Evolutionary conservation across 768 basidiomycete species (phyloP), one percentile per base, ranked within the genome.

Genomic region (Mycena vulgaris): DNA sequence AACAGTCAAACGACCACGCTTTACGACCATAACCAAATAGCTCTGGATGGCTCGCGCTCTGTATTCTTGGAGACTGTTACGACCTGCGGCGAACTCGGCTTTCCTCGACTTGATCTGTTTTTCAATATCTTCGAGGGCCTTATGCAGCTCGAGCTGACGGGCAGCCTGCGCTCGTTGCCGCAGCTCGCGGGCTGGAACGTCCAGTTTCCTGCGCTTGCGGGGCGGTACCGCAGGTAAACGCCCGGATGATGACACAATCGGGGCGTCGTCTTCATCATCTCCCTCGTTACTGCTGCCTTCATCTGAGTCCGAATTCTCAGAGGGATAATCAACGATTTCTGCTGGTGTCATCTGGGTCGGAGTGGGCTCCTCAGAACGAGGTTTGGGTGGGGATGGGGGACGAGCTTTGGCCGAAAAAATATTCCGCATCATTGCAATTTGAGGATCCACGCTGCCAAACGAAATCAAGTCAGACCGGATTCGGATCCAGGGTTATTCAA

Each of bases 71-170:
- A 77, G 59, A 21, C 75, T 72, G 69, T 60, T 52, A 14, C 23
- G 53, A 14, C 75, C 76, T 25, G 49, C 64, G 39, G n/a, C 63
- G 58, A 77, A 76, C n/a, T 47, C 59, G 0, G 53, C 55, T 42
- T 68, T 66, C 47, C 72, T 70, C 19, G 61, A 73, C 48, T 59
- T 62, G 39, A 77, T 59, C n/a, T 64, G 40, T 59, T 75, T 74
- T 14, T 63, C 58, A 42, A 76, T 72, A 39, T 70, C 75, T 1
- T 21, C 45, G 3, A 60, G 45, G 7, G 59, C 59, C 28, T 60
- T 60, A 42, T 60, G 42, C 9, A 45, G 21, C 42, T 45, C 42
- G 5, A 45, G 21, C 11, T 27, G 39, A 25, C 19, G 33, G 6
- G 6, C 19, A 4, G 19, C 33, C 40, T 59, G 57, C 57, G 19